Conservation (phyloP, 1,284 basidiomycete genomes). For the Pascua sp. region DNA sequence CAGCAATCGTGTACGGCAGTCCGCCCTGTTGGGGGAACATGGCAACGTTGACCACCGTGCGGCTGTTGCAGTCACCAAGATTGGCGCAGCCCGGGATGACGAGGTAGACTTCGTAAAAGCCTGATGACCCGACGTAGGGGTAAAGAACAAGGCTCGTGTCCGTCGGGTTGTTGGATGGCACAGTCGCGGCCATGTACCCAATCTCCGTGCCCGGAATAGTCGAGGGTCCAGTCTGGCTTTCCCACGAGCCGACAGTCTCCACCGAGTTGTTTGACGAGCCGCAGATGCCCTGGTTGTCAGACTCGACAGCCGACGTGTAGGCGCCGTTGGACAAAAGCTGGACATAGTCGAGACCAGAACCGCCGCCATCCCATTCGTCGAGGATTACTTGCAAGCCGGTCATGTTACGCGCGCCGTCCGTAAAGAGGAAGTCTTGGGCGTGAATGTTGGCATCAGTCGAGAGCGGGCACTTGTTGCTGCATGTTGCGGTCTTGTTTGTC, state of each 20-base stretch:
- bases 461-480: constrained; percentile 67
- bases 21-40: constrained; percentile 72
- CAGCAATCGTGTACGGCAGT: constrained; percentile 61
- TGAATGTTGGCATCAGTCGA: constrained; percentile 66
- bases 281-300: constrained; percentile 53
- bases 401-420: constrained; percentile 61
- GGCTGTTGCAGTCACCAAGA: constrained; percentile 71
- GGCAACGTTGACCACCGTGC: constrained; percentile 78
- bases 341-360: constrained; percentile 79
- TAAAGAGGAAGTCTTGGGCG: constrained; percentile 64
- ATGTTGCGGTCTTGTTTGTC: constrained; percentile 69
- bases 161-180: constrained; percentile 55
- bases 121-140: constrained; percentile 83
- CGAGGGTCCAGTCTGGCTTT: constrained; percentile 60
- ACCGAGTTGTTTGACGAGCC: constrained; percentile 29
- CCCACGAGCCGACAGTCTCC: constrained; percentile 67
- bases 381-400: constrained; percentile 70
- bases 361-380: constrained; percentile 68
- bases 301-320: constrained; percentile 22
- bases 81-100: constrained; percentile 80
- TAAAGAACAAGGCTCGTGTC: constrained; percentile 80
- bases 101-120: constrained; percentile 78
- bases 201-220: constrained; percentile 74
- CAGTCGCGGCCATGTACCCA: constrained; percentile 66
- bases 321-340: constrained; percentile 83